These are phyloP conservation scores for Sclerotinia sclerotiorum DNA, from an alignment of 2,329 filamentous ascomycete species.

Conservation along the genomic window DNA sequence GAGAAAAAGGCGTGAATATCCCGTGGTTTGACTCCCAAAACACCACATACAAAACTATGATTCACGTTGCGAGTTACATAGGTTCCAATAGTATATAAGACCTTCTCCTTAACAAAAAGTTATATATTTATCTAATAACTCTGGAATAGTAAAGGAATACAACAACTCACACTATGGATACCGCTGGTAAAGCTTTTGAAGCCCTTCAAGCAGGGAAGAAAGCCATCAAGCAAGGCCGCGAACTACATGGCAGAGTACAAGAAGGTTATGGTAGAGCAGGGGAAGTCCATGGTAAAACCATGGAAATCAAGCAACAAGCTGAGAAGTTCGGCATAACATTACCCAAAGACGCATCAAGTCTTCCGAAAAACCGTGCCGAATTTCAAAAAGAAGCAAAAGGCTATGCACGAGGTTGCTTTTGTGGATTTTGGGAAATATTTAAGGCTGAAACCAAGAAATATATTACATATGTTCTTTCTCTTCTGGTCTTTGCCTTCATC, in stretches of 20 bases:
- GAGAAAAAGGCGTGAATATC: constrained; percentile 9
- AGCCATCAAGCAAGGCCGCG: neutral
- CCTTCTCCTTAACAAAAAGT: neutral
- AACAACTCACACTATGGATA: neutral
- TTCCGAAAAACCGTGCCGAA: neutral
- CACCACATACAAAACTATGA: neutral
- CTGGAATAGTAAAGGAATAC: neutral
- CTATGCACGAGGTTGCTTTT: constrained; percentile 3
- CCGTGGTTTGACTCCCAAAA: neutral
- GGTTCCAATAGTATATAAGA: neutral
- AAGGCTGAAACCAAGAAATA: constrained; percentile 6
- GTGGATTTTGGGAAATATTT: neutral
- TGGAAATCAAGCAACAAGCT: neutral
- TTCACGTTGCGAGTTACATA: neutral
- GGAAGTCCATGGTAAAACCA: neutral
- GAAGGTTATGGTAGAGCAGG: neutral
- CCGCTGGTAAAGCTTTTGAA: neutral
- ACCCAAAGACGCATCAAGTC: neutral
- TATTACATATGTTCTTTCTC: constrained; percentile 5
- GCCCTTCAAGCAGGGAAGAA: neutral
- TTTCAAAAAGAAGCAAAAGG: neutral
- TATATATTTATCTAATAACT: neutral
- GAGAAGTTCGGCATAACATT: neutral
- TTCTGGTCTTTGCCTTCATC: constrained; percentile 5
- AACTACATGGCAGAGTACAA: neutral